Evolutionary conservation across 2,329 filamentous ascomycete genomes (phyloP), one percentile per base, ranked within the genome.

Genomic region (Colletotrichum shisoi): DNA sequence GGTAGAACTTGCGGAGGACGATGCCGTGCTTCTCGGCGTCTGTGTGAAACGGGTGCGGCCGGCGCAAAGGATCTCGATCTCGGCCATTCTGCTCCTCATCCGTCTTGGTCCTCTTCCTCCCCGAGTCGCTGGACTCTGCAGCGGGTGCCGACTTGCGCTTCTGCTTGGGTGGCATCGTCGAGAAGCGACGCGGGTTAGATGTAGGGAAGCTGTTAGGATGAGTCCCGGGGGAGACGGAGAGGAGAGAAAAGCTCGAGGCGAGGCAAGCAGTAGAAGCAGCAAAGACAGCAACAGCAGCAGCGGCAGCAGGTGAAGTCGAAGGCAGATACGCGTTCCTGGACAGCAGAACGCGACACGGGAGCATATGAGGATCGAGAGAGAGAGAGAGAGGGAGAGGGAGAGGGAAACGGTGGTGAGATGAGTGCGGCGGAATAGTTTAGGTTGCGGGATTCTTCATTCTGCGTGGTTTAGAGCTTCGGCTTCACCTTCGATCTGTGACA

Each of bases 1-100:
- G 93, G 72, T 97, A 97, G 79, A 89, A 97, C 54, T 91, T 84
- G 46, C 89, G 87, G 42, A 90, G 80, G 0, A 92, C 87, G 57
- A 92, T 87, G 19, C 88, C 89, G 70, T 89, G 71, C 24, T 82
- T 77, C 69, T 85, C 83, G 9, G 82, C 78, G 24, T 81, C 77
- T 17, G 76, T 72, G n/a, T 81, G 74, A 48, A 80, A 79, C 12
- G 80, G 81, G 67, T 86, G 84, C 0, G 83, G 83, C 27, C 77
- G 73, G 42, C 77, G 79, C 58, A 85, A 72, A 31, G 76, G 77
- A 58, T 79, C 76, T 8, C n/a, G n/a, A 58, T 79, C 76, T 9
- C 21, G 12, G 15, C 69, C 51, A 62, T 70, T 62, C 64, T 71
- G 63, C 53, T 72, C 31, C 31, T 34, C 31, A 3, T 9, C 67